Percentiles rank a stretch among this genome's conserved stretches.
Evolutionary conservation across 164 flowering plant genomes (phyloP).

Genomic region (Piper betle): DNA sequence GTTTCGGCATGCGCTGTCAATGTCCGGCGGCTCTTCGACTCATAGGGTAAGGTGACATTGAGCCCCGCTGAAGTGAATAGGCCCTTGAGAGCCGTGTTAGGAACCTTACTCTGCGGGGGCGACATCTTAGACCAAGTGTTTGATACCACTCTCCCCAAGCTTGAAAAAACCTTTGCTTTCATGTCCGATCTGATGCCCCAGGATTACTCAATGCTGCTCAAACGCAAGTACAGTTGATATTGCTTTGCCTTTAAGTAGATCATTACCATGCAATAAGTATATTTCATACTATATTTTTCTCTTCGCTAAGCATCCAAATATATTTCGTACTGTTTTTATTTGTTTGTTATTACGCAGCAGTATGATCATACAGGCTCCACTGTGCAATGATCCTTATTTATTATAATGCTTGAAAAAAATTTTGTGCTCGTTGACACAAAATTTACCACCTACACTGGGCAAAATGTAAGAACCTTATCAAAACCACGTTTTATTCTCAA

Average conservation of each 20-base stretch:
- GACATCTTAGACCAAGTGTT: not conserved
- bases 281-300: not conserved
- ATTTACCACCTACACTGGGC: no score
- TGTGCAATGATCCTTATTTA: no score
- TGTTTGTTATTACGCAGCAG: not conserved
- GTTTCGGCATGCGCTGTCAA: slow-evolving; percentile 6
- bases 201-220: not conserved
- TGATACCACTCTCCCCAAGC: not conserved
- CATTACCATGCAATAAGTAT: not conserved
- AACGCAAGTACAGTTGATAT: not conserved
- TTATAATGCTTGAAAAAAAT: no score
- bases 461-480: no score
- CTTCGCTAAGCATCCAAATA: not conserved
- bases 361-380: not conserved
- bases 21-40: not conserved
- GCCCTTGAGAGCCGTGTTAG: not conserved
- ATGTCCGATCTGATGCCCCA: not conserved
- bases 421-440: no score
- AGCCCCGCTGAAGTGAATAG: not conserved
- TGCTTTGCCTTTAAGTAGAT: not conserved
- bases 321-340: not conserved
- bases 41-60: not conserved
- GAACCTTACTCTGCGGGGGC: not conserved
- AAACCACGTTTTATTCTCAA: not conserved
- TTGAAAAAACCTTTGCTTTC: not conserved